Evolutionary conservation across 768 basidiomycete species (phyloP).

Genomic region (Royoungia palumana): DNA sequence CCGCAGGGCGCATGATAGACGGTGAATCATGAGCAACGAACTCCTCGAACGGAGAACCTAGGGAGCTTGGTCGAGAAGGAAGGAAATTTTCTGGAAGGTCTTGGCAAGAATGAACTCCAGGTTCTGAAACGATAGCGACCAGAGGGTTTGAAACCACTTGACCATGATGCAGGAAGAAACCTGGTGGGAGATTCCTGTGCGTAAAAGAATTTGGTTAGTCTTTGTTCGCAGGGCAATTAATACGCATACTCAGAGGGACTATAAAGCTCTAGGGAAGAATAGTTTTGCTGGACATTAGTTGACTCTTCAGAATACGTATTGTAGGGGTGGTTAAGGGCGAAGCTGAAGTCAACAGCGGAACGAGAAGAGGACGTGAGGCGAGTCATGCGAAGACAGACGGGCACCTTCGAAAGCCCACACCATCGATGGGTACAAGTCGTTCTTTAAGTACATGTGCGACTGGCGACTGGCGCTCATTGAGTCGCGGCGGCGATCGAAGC

Average conservation of each 20-base stretch:
- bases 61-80: not conserved
- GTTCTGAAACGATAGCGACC: not conserved
- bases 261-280: not conserved
- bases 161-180: not conserved
- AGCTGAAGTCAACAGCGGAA: not conserved
- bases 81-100: not conserved
- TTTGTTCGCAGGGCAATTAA: not conserved
- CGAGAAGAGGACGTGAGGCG: not conserved
- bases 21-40: not conserved
- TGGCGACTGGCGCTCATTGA: not conserved
- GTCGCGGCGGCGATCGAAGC: too few relatives aligned
- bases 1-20: not conserved
- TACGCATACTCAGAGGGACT: slow-evolving; percentile 1
- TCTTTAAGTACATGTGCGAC: not conserved
- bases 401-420: not conserved
- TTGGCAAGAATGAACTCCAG: not conserved
- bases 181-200: not conserved
- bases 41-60: not conserved
- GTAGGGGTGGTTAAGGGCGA: not conserved
- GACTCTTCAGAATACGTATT: not conserved
- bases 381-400: not conserved
- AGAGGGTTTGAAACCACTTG: not conserved
- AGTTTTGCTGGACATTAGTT: not conserved
- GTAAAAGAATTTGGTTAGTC: not conserved
- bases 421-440: too few relatives aligned